These are phyloP conservation scores for Stephania cephalantha DNA, from an alignment of 164 flowering plant species.

Conservation along the genomic window DNA sequence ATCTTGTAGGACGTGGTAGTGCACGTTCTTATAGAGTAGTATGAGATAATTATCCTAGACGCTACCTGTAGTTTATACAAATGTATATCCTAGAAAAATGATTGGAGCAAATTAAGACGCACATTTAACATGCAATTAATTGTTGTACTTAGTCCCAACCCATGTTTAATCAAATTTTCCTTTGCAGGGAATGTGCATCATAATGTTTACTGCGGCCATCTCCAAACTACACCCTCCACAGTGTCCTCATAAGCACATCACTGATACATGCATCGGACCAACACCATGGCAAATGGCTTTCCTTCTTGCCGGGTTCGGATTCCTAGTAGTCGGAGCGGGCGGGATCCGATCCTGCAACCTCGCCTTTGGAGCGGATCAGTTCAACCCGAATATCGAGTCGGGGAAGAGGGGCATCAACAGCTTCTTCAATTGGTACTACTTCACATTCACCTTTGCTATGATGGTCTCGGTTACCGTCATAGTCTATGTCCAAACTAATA, in stretches of 20 bases:
- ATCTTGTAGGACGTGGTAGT: no score
- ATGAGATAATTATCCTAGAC: no score
- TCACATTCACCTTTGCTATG: constrained; percentile 72
- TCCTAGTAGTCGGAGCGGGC: constrained; percentile 57
- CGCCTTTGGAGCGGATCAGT: constrained; percentile 93
- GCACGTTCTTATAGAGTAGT: no score
- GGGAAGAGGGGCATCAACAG: constrained; percentile 72
- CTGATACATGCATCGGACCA: constrained; percentile 42
- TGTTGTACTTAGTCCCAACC: not conserved
- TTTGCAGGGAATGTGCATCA: constrained; percentile 54
- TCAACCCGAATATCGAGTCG: constrained; percentile 62
- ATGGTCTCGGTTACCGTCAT: constrained; percentile 67
- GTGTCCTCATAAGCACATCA: not conserved
- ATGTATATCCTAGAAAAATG: no score
- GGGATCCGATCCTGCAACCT: constrained; percentile 78
- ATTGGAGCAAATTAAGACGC: no score
- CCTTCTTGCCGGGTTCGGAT: constrained; percentile 44
- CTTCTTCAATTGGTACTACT: constrained; percentile 95
- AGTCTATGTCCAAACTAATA: constrained; percentile 66
- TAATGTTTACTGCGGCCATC: constrained; percentile 68
- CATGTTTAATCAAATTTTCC: not conserved
- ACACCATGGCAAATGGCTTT: constrained; percentile 51
- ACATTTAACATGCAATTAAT: no score
- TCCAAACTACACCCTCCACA: constrained; percentile 38
- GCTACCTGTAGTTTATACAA: no score